These are phyloP conservation scores for Fusarium devonianum DNA, from an alignment of 2,329 filamentous ascomycete genomes.

Conservation along the genomic window DNA sequence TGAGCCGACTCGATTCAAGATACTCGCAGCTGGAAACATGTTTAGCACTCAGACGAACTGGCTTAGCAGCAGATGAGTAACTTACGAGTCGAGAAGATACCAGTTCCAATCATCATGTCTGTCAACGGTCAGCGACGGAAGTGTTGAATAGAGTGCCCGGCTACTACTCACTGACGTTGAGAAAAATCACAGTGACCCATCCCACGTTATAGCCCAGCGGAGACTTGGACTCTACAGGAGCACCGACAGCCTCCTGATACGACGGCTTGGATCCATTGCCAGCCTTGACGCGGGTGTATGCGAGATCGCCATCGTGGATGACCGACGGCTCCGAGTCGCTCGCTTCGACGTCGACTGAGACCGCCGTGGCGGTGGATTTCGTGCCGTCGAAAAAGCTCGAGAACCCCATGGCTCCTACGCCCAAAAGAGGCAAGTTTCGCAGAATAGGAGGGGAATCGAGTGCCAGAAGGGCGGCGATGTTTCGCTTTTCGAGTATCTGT, in stretches of 20 bases:
- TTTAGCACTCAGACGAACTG: background rate
- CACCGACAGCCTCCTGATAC: conserved; percentile 67
- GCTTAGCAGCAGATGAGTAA: conserved; percentile 3
- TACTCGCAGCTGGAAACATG: conserved; percentile 55
- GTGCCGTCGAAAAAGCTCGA: conserved; percentile 14
- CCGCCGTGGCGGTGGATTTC: conserved; percentile 5
- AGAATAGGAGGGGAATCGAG: background rate
- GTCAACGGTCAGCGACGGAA: conserved; percentile 54
- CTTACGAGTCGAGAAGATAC: conserved; percentile 69
- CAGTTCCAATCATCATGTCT: conserved; percentile 68
- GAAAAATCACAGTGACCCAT: conserved; percentile 61
- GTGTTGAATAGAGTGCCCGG: background rate
- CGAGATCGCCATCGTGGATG: conserved; percentile 19
- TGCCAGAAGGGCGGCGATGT: background rate
- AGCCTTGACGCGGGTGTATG: conserved; percentile 39
- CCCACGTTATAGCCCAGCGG: conserved; percentile 66
- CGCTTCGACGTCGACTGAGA: conserved; percentile 13
- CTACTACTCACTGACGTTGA: conserved; percentile 59
- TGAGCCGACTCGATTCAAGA: conserved; percentile 66
- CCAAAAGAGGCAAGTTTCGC: background rate
- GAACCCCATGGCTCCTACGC: conserved; percentile 14
- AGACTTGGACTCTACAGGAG: conserved; percentile 64
- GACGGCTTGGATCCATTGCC: conserved; percentile 58
- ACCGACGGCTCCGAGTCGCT: conserved; percentile 14
- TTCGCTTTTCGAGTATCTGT: background rate